phyloP scores from a whole-genome alignment of 2,329 filamentous ascomycete genomes.

The Diplodia seriata region DNA sequence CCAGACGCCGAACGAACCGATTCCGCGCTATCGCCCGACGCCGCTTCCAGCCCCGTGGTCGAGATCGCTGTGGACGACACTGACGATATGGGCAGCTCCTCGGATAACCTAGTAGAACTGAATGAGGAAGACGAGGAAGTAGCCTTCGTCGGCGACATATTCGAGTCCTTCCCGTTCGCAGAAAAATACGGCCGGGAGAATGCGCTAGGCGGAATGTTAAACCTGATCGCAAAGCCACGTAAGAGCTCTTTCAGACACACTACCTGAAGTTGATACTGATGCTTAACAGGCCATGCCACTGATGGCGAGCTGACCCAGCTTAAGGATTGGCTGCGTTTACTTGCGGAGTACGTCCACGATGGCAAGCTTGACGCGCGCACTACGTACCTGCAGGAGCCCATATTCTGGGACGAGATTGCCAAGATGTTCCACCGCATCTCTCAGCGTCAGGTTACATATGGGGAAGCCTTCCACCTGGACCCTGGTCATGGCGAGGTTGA shows the following conservation, averaged over 20 bases:
- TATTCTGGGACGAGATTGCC: conserved; percentile 47
- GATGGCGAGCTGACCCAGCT: conserved; percentile 28
- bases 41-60: conserved; percentile 47
- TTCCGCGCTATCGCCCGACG: conserved; percentile 32
- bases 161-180: conserved; percentile 43
- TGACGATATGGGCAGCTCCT: conserved; percentile 38
- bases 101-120: conserved; percentile 33
- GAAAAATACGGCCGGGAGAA: conserved; percentile 18
- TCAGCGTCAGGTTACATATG: conserved; percentile 34
- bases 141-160: not conserved
- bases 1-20: conserved; percentile 17
- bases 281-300: not conserved
- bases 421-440: conserved; percentile 41
- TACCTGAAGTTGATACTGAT: not conserved
- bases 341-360: not conserved
- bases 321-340: conserved; percentile 1
- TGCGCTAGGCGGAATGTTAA: conserved; percentile 22
- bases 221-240: conserved; percentile 25
- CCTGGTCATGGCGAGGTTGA: conserved; percentile 9
- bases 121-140: conserved; percentile 33
- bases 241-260: not conserved
- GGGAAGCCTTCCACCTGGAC: conserved; percentile 35
- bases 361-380: conserved; percentile 9
- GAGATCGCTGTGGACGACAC: conserved; percentile 47
- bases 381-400: conserved; percentile 39